phyloP scores from a whole-genome alignment of 2,329 filamentous ascomycete species.

The Penicillium sp. region DNA sequence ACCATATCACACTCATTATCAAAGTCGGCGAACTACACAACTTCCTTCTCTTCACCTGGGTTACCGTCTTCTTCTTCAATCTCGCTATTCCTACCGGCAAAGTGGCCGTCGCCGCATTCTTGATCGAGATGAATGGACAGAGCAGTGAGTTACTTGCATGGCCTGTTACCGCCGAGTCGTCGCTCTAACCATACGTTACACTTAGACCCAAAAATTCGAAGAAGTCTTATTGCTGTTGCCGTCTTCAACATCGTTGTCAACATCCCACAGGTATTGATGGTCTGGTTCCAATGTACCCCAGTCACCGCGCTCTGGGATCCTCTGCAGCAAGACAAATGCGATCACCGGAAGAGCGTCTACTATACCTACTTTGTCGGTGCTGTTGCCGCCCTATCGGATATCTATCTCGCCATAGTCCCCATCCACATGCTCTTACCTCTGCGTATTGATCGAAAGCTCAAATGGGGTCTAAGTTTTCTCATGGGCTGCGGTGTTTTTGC shows the following conservation, averaged over 20 bases:
- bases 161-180: background rate
- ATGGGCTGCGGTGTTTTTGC: constrained; percentile 27
- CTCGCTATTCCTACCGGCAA: constrained; percentile 25
- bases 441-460: constrained; percentile 23
- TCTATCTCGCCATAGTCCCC: constrained; percentile 24
- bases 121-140: constrained; percentile 25
- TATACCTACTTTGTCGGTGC: constrained; percentile 25
- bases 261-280: constrained; percentile 21
- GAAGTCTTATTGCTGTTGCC: constrained; percentile 21
- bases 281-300: constrained; percentile 24
- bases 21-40: constrained; percentile 20
- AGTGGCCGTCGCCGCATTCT: constrained; percentile 22
- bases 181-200: background rate
- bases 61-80: constrained; percentile 27
- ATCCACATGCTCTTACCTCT: constrained; percentile 23
- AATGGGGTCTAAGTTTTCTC: constrained; percentile 26
- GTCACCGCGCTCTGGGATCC: constrained; percentile 22
- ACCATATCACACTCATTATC: constrained; percentile 19
- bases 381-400: constrained; percentile 21
- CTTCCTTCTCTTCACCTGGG: constrained; percentile 25
- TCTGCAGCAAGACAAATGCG: constrained; percentile 16
- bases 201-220: constrained; percentile 22
- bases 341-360: constrained; percentile 22
- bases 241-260: constrained; percentile 22
- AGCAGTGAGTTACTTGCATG: constrained; percentile 14